Conservation (phyloP, 345 rosid species). For the Xanthoceras sorbifolium region DNA sequence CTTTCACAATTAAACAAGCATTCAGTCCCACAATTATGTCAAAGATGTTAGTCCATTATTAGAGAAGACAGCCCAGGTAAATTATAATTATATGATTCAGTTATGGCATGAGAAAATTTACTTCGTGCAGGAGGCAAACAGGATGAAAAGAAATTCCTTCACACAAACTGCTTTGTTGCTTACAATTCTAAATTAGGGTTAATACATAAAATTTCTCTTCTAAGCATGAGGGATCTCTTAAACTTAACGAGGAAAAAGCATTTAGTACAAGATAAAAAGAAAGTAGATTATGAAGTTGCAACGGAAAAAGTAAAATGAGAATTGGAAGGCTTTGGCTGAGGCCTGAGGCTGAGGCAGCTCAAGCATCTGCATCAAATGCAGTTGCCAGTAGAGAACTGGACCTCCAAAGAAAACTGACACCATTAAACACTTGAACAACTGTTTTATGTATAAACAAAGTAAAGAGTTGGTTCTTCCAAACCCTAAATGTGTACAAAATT, state of each 20-base stretch:
- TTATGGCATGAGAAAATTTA: neutral
- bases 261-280: slow-evolving; percentile 23
- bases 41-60: neutral
- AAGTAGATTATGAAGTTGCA: slow-evolving; percentile 70
- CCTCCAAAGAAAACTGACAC: neutral
- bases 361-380: slow-evolving; percentile 68
- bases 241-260: neutral
- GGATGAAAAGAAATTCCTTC: neutral
- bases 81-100: neutral
- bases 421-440: neutral
- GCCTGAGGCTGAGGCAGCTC: slow-evolving; percentile 54
- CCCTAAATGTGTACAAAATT: neutral
- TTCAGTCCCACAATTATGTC: neutral
- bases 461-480: neutral
- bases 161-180: neutral
- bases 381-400: slow-evolving; percentile 55
- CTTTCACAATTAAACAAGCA: neutral
- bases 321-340: slow-evolving; percentile 57
- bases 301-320: slow-evolving; percentile 63
- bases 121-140: neutral
- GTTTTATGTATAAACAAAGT: neutral
- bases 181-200: neutral
- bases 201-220: neutral
- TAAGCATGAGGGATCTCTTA: neutral
- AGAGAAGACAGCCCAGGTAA: neutral